Conservation (phyloP, 495 filamentous ascomycete species). For the Penicillium nucicola region DNA sequence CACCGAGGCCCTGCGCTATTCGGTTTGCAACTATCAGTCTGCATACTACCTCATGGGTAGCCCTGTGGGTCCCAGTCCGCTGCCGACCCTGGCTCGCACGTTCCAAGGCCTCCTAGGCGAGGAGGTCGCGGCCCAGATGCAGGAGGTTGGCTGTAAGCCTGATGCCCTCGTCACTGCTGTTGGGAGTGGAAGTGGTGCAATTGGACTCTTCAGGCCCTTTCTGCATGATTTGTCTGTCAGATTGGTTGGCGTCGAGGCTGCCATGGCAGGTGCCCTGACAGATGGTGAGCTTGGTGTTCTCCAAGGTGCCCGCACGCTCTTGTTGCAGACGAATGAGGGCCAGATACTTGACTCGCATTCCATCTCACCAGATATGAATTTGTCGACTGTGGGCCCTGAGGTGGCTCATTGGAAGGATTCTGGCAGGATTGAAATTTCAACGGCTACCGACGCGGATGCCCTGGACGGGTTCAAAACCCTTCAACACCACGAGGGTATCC, state of each 20-base stretch:
- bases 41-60: constrained; percentile 34
- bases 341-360: constrained; percentile 31
- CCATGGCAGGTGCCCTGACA: constrained; percentile 22
- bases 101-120: constrained; percentile 34
- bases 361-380: constrained; percentile 33
- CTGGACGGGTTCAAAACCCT: constrained; percentile 31
- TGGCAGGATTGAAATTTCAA: constrained; percentile 27
- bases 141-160: constrained; percentile 18
- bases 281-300: constrained; percentile 29
- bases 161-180: constrained; percentile 29
- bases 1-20: constrained; percentile 32
- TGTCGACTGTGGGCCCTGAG: constrained; percentile 32
- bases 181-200: constrained; percentile 26
- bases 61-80: constrained; percentile 28
- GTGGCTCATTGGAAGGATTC: constrained; percentile 32
- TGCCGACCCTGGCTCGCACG: constrained; percentile 30
- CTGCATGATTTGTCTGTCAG: constrained; percentile 14
- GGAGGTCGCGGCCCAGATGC: constrained; percentile 30
- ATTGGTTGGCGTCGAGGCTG: constrained; percentile 27
- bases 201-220: constrained; percentile 32
- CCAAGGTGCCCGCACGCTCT: constrained; percentile 29
- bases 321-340: constrained; percentile 31
- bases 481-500: constrained; percentile 27
- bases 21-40: constrained; percentile 26
- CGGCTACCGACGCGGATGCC: constrained; percentile 31